Evolutionary conservation across 2,329 filamentous ascomycete genomes (phyloP).

Genomic region (Rutstroemia sp.): DNA sequence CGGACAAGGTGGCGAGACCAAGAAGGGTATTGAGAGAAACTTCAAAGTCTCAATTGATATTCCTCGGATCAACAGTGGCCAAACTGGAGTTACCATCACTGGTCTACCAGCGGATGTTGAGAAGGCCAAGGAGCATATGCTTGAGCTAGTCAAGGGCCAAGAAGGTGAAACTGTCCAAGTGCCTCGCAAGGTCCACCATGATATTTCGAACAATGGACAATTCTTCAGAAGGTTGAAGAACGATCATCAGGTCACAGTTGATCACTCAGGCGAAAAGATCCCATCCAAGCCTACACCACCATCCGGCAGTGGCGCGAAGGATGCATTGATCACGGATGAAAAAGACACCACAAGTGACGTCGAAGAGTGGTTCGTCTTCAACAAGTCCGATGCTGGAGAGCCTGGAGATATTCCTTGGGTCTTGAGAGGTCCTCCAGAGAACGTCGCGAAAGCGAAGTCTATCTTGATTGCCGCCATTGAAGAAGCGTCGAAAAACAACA

Average conservation of each 20-base stretch:
- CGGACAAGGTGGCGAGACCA: slow-evolving; percentile 81
- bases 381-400: slow-evolving; percentile 43
- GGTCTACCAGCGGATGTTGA: slow-evolving; percentile 74
- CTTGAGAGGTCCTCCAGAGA: slow-evolving; percentile 70
- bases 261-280: slow-evolving; percentile 74
- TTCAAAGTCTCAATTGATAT: slow-evolving; percentile 87
- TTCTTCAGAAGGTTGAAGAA: slow-evolving; percentile 88
- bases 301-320: slow-evolving; percentile 51
- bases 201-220: slow-evolving; percentile 78
- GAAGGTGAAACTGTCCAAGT: slow-evolving; percentile 83
- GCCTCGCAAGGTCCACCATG: slow-evolving; percentile 75
- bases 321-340: slow-evolving; percentile 93
- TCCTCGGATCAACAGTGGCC: slow-evolving; percentile 77
- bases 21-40: slow-evolving; percentile 76
- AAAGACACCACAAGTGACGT: slow-evolving; percentile 54
- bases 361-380: slow-evolving; percentile 79
- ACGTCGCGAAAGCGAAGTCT: slow-evolving; percentile 73
- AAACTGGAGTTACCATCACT: slow-evolving; percentile 78
- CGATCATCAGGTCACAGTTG: slow-evolving; percentile 82
- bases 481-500: slow-evolving; percentile 60
- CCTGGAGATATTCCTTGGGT: slow-evolving; percentile 82
- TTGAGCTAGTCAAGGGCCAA: slow-evolving; percentile 71
- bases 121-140: slow-evolving; percentile 80
- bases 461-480: slow-evolving; percentile 66
- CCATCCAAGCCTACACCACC: slow-evolving; percentile 59